A percentile compares a stretch with the other conserved stretches of the same genome.
These are phyloP conservation scores for Hanseniaspora hatyaiensis DNA, from an alignment of 805 yeast species.

Conservation along the genomic window DNA sequence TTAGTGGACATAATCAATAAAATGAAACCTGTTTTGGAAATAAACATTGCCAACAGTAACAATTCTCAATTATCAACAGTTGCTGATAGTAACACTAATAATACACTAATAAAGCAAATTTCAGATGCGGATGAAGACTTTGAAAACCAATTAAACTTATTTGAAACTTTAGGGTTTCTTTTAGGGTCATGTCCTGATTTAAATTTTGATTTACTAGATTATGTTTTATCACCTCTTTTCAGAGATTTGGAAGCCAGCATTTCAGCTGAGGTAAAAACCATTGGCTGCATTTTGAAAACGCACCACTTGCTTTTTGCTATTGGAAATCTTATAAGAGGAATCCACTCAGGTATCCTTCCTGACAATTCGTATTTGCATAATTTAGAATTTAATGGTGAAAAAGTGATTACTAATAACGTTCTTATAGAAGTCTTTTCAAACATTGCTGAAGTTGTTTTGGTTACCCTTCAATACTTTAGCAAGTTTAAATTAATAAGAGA, in stretches of 20 bases:
- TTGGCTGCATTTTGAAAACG: slow-evolving; percentile 50
- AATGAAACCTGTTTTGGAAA: slow-evolving; percentile 33
- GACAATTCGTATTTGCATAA: slow-evolving; percentile 28
- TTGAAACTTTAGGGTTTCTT: slow-evolving; percentile 75
- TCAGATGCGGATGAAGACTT: slow-evolving; percentile 48
- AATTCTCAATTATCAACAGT: slow-evolving; percentile 30
- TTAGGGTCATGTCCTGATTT: slow-evolving; percentile 40
- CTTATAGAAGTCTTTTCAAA: slow-evolving; percentile 43
- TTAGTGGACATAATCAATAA: slow-evolving; percentile 52
- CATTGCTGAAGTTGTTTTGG: slow-evolving; percentile 71
- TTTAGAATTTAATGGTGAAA: slow-evolving; percentile 29
- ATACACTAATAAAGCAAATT: slow-evolving; percentile 29
- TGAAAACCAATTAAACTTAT: slow-evolving; percentile 67
- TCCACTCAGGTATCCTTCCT: slow-evolving; percentile 41
- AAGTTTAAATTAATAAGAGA: slow-evolving; percentile 63
- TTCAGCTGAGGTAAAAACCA: slow-evolving; percentile 33
- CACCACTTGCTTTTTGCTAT: slow-evolving; percentile 82
- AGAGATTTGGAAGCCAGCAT: slow-evolving; percentile 57
- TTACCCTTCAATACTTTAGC: slow-evolving; percentile 66
- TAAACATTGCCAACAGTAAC: slow-evolving; percentile 52
- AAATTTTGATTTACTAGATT: slow-evolving; percentile 41
- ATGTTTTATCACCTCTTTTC: slow-evolving; percentile 65
- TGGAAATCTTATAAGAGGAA: slow-evolving; percentile 82
- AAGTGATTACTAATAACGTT: slow-evolving; percentile 24
- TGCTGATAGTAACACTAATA: slow-evolving; percentile 20